Percentiles rank a stretch among this genome's conserved stretches.
Evolutionary conservation across 2,329 filamentous ascomycete species (phyloP).

Genomic region (Elsinoe batatas): DNA sequence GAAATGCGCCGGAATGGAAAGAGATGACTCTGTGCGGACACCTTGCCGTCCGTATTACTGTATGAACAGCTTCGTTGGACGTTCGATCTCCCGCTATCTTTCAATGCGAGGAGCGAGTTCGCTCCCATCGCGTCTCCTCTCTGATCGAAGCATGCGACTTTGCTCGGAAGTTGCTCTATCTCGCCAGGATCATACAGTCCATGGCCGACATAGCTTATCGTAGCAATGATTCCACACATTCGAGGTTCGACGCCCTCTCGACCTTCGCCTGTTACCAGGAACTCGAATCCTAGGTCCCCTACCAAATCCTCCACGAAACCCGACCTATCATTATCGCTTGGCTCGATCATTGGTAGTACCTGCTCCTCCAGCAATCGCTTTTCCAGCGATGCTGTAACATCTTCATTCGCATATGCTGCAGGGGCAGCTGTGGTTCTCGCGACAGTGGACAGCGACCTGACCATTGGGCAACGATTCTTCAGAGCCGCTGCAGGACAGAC

Average conservation of each 20-base stretch:
- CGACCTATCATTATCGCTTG: constrained; percentile 53
- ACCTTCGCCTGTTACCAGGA: constrained; percentile 51
- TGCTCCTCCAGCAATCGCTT: constrained; percentile 78
- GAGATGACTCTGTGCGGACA: too few relatives aligned
- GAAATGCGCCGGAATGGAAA: too few relatives aligned
- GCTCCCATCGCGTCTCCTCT: too few relatives aligned
- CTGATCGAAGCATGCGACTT: too few relatives aligned
- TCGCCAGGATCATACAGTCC: too few relatives aligned
- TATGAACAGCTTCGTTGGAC: too few relatives aligned
- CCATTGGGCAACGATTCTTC: constrained; percentile 74
- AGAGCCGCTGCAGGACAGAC: constrained; percentile 45
- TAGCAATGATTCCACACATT: constrained; percentile 32
- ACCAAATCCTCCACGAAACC: constrained; percentile 37
- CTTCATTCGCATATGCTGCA: constrained; percentile 77
- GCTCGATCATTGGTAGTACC: constrained; percentile 80
- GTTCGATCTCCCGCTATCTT: too few relatives aligned
- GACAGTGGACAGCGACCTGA: constrained; percentile 57
- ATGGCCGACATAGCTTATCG: too few relatives aligned
- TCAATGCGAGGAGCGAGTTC: too few relatives aligned
- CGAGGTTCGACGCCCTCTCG: constrained; percentile 57
- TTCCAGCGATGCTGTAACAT: constrained; percentile 61
- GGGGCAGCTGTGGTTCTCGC: constrained; percentile 90
- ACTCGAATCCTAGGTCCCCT: constrained; percentile 55
- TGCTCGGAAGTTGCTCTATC: too few relatives aligned
- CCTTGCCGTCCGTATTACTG: too few relatives aligned